Evolutionary conservation across 2,329 filamentous ascomycete genomes (phyloP).

Genomic region (Boeremia lycopersici): DNA sequence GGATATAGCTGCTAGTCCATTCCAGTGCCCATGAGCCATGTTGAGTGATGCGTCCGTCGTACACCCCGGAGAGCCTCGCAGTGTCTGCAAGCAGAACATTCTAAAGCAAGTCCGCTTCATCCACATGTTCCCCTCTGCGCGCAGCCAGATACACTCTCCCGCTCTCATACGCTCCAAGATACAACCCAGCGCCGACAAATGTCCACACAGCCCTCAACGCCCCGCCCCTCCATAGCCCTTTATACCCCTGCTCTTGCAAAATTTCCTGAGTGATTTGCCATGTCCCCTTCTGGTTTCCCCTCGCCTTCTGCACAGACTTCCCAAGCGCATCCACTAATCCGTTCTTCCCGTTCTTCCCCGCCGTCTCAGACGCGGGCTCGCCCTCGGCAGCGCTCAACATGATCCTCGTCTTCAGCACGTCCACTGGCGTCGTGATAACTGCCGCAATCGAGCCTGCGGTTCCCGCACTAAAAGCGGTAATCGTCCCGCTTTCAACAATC

Average conservation of each 20-base stretch:
- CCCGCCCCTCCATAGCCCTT: conserved; percentile 78
- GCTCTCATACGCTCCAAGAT: conserved; percentile 85
- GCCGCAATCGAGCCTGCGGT: conserved; percentile 76
- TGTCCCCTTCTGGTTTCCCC: conserved; percentile 47
- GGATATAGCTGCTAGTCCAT: too few species aligned
- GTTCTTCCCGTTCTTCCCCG: conserved; percentile 1
- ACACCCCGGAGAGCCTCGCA: too few species aligned
- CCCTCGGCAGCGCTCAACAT: conserved; percentile 67
- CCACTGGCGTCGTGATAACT: conserved; percentile 83
- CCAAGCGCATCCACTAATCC: conserved; percentile 51
- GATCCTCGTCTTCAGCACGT: conserved; percentile 88
- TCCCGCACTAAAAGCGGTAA: conserved; percentile 77
- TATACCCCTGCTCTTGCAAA: conserved; percentile 68
- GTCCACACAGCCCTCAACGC: conserved; percentile 79
- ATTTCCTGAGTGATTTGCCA: conserved; percentile 70
- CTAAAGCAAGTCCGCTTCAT: conserved; percentile 40
- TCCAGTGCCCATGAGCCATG: background rate
- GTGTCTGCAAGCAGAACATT: background rate
- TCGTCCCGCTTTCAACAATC: conserved; percentile 69
- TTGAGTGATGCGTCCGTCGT: background rate
- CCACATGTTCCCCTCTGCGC: conserved; percentile 50
- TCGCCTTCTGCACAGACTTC: conserved; percentile 40
- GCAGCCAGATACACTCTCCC: conserved; percentile 63
- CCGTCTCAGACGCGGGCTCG: background rate
- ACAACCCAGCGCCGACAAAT: conserved; percentile 79